Base-by-base conservation (phyloP, 164 flowering plant species). In the Vitis vinifera region DNA sequence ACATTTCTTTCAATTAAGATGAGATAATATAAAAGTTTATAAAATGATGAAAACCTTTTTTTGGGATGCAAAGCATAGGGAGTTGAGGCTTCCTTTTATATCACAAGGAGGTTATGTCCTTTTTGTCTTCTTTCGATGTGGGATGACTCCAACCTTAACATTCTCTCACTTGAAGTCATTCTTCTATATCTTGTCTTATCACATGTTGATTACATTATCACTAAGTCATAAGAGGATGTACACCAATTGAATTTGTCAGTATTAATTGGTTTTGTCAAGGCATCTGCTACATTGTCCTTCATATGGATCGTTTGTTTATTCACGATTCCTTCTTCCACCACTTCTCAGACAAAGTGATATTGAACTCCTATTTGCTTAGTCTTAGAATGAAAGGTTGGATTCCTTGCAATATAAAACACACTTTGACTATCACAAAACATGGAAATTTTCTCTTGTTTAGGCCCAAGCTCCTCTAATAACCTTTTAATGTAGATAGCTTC, bases 381-480 rank as follows among this genome's bases (percentile, higher is more conserved):
- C 64, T 1, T 68, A 4, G 37, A 31, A 58, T 68, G 71, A 49
- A 59, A 69, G 5, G 23, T 27, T 0, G 56, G 47, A 68, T 68
- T 58, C 37, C 13, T 56, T 16, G 52, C 61, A 44, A 56, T 14
- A 11, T 68, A 48, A 0, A 68, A 30, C 0, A 37, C 63, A 56
- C 71, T 68, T 29, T 68, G 48, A 60, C 58, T 69, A 23, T 60
- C 37, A 29, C 56, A 37, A n/a, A n/a, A n/a, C n/a, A n/a, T n/a
- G n/a, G n/a, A n/a, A n/a, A n/a, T n/a, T n/a, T n/a, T n/a, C n/a
- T n/a, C n/a, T n/a, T n/a, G n/a, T n/a, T n/a, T n/a, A 13, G 4
- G 47, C 44, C 65, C 44, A 19, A 59, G 27, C 23, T 59, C 71
- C 10, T 50, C 48, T 8, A 48, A 2, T 11, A 68, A 10, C 15